Base-by-base conservation (phyloP, 2,329 filamentous ascomycete species). In the Aspergillus sergii region DNA sequence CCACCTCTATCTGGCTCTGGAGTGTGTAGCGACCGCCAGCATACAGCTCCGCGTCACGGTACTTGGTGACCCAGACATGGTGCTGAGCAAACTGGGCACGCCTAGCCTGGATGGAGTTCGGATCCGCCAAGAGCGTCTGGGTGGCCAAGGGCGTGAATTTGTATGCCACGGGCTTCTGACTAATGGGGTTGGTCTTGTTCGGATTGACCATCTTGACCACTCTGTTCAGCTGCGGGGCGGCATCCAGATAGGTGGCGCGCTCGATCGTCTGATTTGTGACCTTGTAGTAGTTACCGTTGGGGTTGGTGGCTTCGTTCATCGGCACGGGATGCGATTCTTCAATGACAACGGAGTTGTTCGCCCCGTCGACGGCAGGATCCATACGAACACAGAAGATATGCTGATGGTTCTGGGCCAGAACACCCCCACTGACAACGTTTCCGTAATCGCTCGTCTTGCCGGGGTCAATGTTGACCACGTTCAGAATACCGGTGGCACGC, bases 331-430 rank as follows among this genome's bases (percentile, higher is more conserved):
- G 83, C 0, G 84, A 85, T 71, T 88, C 86, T 50, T 85, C 82
- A 66, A 89, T 81, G 51, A 84, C 77, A 8, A 87, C 77, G 0
- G 82, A 78, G 70, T 87, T 87, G n/a, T 78, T 75, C 43, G 80
- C 77, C 0, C 86, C 86, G 51, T 85, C 86, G 39, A 88, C 77
- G 64, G 85, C 85, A 14, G 86, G 86, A 68, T 89, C 87, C 6
- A 89, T 82, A n/a, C 87, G 85, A 0, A 89, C 81, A 45, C 84
- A 87, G 78, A 93, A 92, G 69, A 92, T 90, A 75, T 93, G 91
- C 73, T 93, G 90, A 72, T 93, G 91, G 74, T 91, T 86, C 1
- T 84, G 81, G 1, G 88, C 89, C 1, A 92, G 81, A 10, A 89
- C 88, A 45, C 88, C 88, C 0, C 87, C 87, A 66, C 88, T 86